Base-by-base conservation (phyloP, 2,329 filamentous ascomycete genomes). In the Neobulgaria alba region DNA sequence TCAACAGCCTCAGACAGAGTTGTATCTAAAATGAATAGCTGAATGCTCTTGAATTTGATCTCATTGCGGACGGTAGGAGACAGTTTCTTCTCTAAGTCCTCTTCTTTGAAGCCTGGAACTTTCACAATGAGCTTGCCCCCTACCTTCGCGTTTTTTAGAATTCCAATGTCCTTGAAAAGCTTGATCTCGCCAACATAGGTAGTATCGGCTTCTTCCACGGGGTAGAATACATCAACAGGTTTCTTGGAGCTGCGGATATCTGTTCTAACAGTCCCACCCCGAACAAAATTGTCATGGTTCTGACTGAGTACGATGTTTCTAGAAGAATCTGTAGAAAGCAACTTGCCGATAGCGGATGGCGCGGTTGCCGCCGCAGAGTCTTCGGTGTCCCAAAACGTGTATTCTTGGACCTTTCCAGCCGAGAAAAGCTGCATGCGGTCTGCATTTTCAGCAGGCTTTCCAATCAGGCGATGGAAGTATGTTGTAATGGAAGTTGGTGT, bases 301-400 rank as follows among this genome's bases (percentile, higher is more conserved):
- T 67, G 82, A 74, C 68, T 79, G 29, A 78, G 56, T 42, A 74
- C 72, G 49, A 82, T 65, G 50, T 79, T 77, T 56, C 57, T 72
- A 63, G 67, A 84, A 62, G 67, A 85, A 62, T 75, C 88, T 70
- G 82, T 79, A 71, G 80, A 90, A 70, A 70, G 75, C 10, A 78
- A 58, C 42, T 64, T 68, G 48, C 73, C 72, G 19, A 81, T 59
- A 29, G 68, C 74, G 16, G 74, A 65, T 9, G 87, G 81, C 1
- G 86, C 79, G 44, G 69, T 69, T 38, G 73, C 71, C 38, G 82
- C 74, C 1, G 69, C 64, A 19, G 88, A 88, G 61, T 79, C 75
- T 57, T 95, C 90, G 30, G 85, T 61, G 53, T 95, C 85, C 88
- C 89, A 96, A 73, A 98, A 95, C 10, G 81, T 82, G 67, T 92